Base-by-base conservation (phyloP, 2,329 filamentous ascomycete genomes). In the Claviceps purpurea region DNA sequence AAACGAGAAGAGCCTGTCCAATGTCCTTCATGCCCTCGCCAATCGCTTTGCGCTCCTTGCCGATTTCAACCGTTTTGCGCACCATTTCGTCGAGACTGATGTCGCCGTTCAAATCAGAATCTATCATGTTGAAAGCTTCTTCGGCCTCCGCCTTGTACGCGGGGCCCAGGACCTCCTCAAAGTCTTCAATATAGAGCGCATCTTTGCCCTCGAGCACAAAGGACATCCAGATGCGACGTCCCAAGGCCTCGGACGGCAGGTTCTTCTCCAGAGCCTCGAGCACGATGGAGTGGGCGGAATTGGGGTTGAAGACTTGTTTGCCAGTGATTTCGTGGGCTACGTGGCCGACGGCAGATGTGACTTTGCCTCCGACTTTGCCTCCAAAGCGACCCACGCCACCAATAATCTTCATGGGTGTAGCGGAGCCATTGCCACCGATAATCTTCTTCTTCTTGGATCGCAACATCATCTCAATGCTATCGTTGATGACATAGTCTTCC, bases 61-160 rank as follows among this genome's bases (percentile, higher is more conserved):
- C 86, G 56, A 93, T 84, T 55, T 95, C 88, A 20, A 86, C 81
- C 20, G 95, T 78, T 58, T 89, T 90, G 63, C 90, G 77, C 52
- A 95, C 79, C 87, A 96, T 96, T 70, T 98, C 93, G 30, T 97
- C 90, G 50, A 97, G 75, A 66, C 85, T 91, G 66, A 98, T 89
- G 64, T 97, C 91, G 44, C 91, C 91, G 62, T 98, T 98, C 56
- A 80, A 79, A 68, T 97, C 93, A 22, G 79, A 79, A 63, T 98
- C 93, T 26, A 97, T 78, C 55, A 82, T 77, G 41, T 72, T 70
- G 64, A 97, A 97, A 52, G 84, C 86, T 66, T 95, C 89, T 54
- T 93, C 86, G 2, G 93, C 93, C 56, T 95, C 87, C 0, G 79
- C 73, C 56, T 81, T 80, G 60, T 85, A 83, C 5, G 79, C 78